Evolutionary conservation across 75 land plant genomes (phyloP).

Genomic region (Ceratopteris richardii): DNA sequence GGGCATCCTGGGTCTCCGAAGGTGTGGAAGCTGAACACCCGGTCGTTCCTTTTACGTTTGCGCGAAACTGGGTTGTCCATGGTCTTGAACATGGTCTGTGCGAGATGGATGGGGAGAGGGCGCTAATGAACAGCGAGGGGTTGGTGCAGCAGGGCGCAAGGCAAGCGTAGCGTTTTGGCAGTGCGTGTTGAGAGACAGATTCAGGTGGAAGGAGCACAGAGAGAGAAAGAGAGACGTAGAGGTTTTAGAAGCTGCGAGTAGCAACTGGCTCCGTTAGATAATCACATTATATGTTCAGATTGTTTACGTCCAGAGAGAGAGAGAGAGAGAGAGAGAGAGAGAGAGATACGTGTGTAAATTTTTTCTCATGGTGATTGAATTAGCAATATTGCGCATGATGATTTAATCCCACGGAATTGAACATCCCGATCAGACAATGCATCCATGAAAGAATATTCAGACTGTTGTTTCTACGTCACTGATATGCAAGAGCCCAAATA

Average conservation of each 20-base stretch:
- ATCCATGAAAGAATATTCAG: no score
- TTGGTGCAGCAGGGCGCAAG: background rate
- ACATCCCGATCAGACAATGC: no score
- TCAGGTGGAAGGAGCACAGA: background rate
- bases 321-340: no score
- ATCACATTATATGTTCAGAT: background rate
- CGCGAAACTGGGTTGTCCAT: background rate
- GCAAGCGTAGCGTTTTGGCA: background rate
- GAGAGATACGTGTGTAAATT: no score
- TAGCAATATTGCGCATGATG: no score
- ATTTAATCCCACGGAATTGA: no score
- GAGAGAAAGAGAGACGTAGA: conserved; percentile 3
- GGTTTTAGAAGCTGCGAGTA: background rate
- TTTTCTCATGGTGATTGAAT: no score
- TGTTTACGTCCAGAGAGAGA: no score
- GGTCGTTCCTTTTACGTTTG: conserved; percentile 60
- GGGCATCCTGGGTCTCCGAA: conserved; percentile 72
- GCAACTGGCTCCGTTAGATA: background rate
- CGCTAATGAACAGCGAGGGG: background rate
- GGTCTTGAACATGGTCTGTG: background rate
- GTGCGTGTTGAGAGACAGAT: background rate
- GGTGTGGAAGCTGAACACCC: conserved; percentile 58
- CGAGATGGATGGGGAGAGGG: background rate
- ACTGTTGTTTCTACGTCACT: no score
- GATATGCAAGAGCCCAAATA: no score